phyloP scores from a whole-genome alignment of 1,284 basidiomycete species.

The Ganoderma multipileum region DNA sequence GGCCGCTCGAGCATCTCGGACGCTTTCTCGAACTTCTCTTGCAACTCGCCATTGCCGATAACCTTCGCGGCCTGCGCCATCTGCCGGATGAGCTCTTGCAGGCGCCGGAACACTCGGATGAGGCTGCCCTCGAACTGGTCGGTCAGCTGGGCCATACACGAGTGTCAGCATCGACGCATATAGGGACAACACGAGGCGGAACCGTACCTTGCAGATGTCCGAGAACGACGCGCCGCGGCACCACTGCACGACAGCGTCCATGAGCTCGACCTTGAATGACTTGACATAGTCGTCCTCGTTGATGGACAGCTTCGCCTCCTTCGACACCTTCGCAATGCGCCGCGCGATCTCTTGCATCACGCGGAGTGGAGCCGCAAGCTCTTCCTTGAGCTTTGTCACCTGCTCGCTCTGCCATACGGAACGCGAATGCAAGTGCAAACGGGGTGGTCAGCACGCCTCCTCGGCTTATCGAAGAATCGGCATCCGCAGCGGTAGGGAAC shows the following conservation, averaged over 20 bases:
- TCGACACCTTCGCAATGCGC: conserved; percentile 94
- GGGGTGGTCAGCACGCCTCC: conserved; percentile 2
- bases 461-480: not conserved
- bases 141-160: conserved; percentile 67
- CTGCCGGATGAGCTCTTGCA: conserved; percentile 94
- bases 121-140: conserved; percentile 97
- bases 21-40: conserved; percentile 89
- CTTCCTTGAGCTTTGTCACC: conserved; percentile 87
- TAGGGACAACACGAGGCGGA: not conserved
- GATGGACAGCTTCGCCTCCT: conserved; percentile 89
- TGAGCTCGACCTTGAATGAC: conserved; percentile 97
- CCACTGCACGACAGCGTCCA: conserved; percentile 98
- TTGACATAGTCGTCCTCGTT: conserved; percentile 96
- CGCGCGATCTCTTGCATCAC: conserved; percentile 96
- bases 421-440: not conserved
- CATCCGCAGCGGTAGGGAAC: not conserved
- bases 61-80: conserved; percentile 96
- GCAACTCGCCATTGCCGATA: conserved; percentile 93
- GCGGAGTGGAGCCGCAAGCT: conserved; percentile 90
- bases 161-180: not conserved
- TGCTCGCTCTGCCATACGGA: conserved; percentile 79
- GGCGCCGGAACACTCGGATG: conserved; percentile 92
- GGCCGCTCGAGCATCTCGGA: conserved; percentile 91
- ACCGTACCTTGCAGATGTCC: conserved; percentile 91
- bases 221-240: conserved; percentile 97